Conservation (phyloP, 768 basidiomycete species). For the Auricularia auricula-judae region DNA sequence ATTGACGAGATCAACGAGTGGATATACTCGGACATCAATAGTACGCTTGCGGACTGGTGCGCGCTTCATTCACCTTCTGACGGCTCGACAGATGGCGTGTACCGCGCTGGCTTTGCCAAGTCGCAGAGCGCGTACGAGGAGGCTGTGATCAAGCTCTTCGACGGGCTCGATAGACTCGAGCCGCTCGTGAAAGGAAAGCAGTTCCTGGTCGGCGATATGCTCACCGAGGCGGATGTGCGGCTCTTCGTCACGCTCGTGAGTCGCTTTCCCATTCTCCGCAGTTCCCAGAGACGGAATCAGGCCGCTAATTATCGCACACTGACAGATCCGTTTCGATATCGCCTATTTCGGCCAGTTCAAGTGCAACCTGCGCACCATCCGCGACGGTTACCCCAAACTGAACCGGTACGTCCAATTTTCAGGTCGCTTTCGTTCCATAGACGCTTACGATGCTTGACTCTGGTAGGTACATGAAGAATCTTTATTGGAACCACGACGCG, state of each 20-base stretch:
- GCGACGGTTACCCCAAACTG: slow-evolving; percentile 77
- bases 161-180: slow-evolving; percentile 73
- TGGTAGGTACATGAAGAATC: slow-evolving; percentile 63
- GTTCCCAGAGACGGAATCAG: neutral
- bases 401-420: slow-evolving; percentile 36
- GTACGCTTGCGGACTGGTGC: slow-evolving; percentile 27
- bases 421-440: too few species aligned
- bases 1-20: slow-evolving; percentile 81
- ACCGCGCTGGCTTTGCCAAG: slow-evolving; percentile 81
- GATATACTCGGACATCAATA: slow-evolving; percentile 80
- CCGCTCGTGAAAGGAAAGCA: slow-evolving; percentile 65
- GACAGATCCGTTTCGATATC: slow-evolving; percentile 75
- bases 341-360: slow-evolving; percentile 93
- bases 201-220: slow-evolving; percentile 68
- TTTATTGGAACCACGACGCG: slow-evolving; percentile 86
- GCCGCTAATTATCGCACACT: too few species aligned
- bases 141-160: slow-evolving; percentile 65
- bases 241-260: slow-evolving; percentile 89
- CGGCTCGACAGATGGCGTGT: slow-evolving; percentile 57
- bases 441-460: slow-evolving; percentile 4
- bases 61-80: neutral
- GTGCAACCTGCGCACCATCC: slow-evolving; percentile 79
- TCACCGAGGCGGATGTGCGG: slow-evolving; percentile 80
- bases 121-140: slow-evolving; percentile 70
- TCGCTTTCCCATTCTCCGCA: neutral